phyloP scores from a whole-genome alignment of 495 filamentous ascomycete species.

The Aspergillus conjunctus region DNA sequence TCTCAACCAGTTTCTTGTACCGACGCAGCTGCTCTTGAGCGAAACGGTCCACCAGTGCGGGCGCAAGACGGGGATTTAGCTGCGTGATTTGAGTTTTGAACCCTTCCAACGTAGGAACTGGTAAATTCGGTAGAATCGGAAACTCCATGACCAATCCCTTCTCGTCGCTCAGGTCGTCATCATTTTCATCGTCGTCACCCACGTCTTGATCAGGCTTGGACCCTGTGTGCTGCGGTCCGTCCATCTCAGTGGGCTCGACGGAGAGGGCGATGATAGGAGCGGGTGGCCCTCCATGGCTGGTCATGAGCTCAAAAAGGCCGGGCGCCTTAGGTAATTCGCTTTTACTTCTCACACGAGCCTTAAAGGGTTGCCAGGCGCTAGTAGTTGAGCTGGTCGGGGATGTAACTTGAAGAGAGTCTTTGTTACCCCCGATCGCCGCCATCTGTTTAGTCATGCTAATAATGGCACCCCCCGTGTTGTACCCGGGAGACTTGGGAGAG shows the following conservation, averaged over 20 bases:
- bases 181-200: conserved; percentile 47
- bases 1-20: conserved; percentile 75
- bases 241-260: conserved; percentile 23
- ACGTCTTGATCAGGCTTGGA: conserved; percentile 20
- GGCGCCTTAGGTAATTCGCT: conserved; percentile 66
- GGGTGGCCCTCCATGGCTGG: conserved; percentile 50
- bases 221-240: conserved; percentile 8
- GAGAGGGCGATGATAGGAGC: conserved; percentile 48
- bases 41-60: conserved; percentile 76
- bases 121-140: conserved; percentile 45
- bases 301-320: conserved; percentile 51
- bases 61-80: conserved; percentile 67
- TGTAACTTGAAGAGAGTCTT: conserved; percentile 52
- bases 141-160: conserved; percentile 54
- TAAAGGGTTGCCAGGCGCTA: conserved; percentile 53
- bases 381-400: conserved; percentile 50
- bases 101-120: conserved; percentile 72
- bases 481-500: conserved; percentile 58
- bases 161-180: conserved; percentile 44
- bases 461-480: conserved; percentile 61
- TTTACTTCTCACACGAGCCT: conserved; percentile 68
- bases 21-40: conserved; percentile 76
- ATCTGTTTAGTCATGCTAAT: conserved; percentile 63
- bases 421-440: conserved; percentile 61
- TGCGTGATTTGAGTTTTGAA: conserved; percentile 75